These are phyloP conservation scores for Fraxinus velutina DNA, from an alignment of 305 asterid genomes.

Conservation along the genomic window DNA sequence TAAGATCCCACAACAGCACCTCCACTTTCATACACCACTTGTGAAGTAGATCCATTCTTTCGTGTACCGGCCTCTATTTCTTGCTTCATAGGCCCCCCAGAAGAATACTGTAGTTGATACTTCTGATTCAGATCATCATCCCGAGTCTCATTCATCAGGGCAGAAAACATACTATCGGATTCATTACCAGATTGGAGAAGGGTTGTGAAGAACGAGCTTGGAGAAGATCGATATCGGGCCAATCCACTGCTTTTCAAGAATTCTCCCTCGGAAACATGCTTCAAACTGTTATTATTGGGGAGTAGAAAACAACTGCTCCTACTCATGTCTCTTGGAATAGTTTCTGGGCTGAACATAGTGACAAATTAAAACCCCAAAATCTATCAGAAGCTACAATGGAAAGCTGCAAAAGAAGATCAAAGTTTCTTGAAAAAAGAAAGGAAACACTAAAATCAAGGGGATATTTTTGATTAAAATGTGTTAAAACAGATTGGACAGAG, in stretches of 20 bases:
- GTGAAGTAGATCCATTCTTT: slow-evolving; percentile 8
- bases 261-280: slow-evolving; percentile 29
- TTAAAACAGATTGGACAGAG: neutral
- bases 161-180: slow-evolving; percentile 65
- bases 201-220: slow-evolving; percentile 61
- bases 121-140: slow-evolving; percentile 37
- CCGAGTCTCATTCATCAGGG: slow-evolving; percentile 41
- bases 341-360: slow-evolving; percentile 33
- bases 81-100: slow-evolving; percentile 32
- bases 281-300: slow-evolving; percentile 12
- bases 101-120: slow-evolving; percentile 27
- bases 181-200: slow-evolving; percentile 62
- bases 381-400: neutral
- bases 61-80: slow-evolving; percentile 35
- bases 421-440: neutral
- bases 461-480: neutral
- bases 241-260: slow-evolving; percentile 39
- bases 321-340: slow-evolving; percentile 30
- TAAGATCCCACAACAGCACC: slow-evolving; percentile 37
- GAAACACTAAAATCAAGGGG: neutral
- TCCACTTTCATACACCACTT: slow-evolving; percentile 17
- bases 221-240: slow-evolving; percentile 69
- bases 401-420: neutral
- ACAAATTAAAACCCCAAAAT: neutral
- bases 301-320: slow-evolving; percentile 12